Conservation (phyloP, 1,139 yeast genomes). For the Pichia sp. region DNA sequence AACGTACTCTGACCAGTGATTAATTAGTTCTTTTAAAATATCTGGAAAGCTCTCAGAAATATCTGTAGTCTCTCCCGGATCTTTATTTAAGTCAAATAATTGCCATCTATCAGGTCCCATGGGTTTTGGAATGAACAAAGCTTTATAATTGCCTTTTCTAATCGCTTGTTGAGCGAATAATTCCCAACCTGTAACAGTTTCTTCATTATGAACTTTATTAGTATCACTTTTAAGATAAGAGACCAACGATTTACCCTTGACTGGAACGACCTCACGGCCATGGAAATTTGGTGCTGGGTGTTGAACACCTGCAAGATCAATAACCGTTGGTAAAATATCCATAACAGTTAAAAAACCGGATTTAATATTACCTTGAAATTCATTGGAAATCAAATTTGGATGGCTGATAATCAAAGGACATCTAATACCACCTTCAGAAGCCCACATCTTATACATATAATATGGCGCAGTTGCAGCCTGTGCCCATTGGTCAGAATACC, state of each 20-base stretch:
- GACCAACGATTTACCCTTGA: constrained; percentile 41
- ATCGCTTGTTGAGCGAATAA: constrained; percentile 51
- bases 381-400: constrained; percentile 30
- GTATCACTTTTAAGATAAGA: constrained; percentile 29
- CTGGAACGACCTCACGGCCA: constrained; percentile 36
- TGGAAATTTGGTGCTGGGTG: constrained; percentile 40
- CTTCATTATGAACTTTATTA: constrained; percentile 36
- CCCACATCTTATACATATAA: constrained; percentile 46
- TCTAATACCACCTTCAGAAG: constrained; percentile 50
- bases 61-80: constrained; percentile 42
- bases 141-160: constrained; percentile 45
- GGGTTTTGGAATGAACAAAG: constrained; percentile 44
- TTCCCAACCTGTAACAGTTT: constrained; percentile 54
- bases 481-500: constrained; percentile 57
- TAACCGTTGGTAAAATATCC: constrained; percentile 50
- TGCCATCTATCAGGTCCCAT: constrained; percentile 47
- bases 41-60: constrained; percentile 33
- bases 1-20: constrained; percentile 48
- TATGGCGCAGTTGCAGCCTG: constrained; percentile 60
- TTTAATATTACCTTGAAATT: constrained; percentile 23
- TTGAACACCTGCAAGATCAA: constrained; percentile 40
- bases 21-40: constrained; percentile 35
- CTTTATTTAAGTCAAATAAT: constrained; percentile 37
- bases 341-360: constrained; percentile 46
- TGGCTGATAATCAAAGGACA: constrained; percentile 44